Conservation (phyloP, 1,284 basidiomycete genomes). For the Bondarzewia mesenterica region DNA sequence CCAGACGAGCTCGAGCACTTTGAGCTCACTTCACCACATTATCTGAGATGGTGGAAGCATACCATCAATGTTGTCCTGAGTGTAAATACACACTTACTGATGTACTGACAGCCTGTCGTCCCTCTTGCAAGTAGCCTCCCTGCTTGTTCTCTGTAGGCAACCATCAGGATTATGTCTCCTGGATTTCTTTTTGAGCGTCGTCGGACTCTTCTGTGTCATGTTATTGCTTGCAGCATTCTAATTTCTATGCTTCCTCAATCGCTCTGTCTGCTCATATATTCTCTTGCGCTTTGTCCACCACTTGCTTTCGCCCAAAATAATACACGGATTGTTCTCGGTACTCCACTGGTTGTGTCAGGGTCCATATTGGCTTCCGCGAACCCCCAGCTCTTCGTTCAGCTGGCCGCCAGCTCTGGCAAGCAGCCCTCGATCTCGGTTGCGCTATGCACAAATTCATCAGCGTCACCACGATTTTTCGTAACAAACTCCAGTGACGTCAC, state of each 20-base stretch:
- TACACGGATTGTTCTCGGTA: neutral
- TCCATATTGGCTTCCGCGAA: slow-evolving; percentile 6
- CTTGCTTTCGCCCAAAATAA: neutral
- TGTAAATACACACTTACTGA: too few species aligned
- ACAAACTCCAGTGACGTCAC: slow-evolving; percentile 39
- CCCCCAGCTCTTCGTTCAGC: slow-evolving; percentile 17
- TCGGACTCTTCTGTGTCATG: too few species aligned
- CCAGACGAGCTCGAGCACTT: too few species aligned
- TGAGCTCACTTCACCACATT: too few species aligned
- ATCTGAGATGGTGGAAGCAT: too few species aligned
- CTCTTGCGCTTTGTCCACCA: neutral
- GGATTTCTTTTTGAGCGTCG: too few species aligned
- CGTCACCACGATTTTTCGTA: slow-evolving; percentile 43
- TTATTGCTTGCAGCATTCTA: too few species aligned
- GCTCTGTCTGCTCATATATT: neutral
- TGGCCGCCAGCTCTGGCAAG: slow-evolving; percentile 26
- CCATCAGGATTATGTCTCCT: too few species aligned
- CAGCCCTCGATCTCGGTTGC: slow-evolving; percentile 51
- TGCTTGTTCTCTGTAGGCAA: too few species aligned
- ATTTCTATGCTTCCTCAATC: neutral
- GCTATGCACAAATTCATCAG: slow-evolving; percentile 35
- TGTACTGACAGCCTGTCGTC: too few species aligned
- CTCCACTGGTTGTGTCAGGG: slow-evolving; percentile 7
- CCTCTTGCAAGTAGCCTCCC: too few species aligned
- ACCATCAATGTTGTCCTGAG: too few species aligned